Evolutionary conservation across 2,329 filamentous ascomycete species (phyloP).

Genomic region (Zasmidium citrigriseum): DNA sequence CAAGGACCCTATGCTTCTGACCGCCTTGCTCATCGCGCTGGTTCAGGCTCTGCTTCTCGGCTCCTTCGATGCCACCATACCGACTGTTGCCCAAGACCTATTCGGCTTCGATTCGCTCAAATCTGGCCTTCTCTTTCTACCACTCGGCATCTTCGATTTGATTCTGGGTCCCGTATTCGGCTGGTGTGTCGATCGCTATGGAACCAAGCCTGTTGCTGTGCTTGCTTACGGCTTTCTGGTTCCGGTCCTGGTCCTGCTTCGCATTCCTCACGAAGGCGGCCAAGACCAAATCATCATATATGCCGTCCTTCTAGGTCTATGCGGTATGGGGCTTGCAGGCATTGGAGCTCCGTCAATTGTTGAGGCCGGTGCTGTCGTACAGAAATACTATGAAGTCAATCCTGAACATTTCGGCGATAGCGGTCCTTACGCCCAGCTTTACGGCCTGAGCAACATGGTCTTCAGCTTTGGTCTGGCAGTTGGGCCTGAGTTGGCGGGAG

Average conservation of each 20-base stretch:
- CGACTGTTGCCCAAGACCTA: constrained; percentile 44
- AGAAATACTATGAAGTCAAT: constrained; percentile 58
- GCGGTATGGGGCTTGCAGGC: constrained; percentile 56
- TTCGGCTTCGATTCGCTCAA: constrained; percentile 49
- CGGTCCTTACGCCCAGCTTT: constrained; percentile 66
- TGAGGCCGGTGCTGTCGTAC: constrained; percentile 57
- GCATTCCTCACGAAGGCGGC: constrained; percentile 44
- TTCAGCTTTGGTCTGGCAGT: constrained; percentile 62
- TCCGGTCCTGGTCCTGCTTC: constrained; percentile 45
- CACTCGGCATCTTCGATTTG: constrained; percentile 47
- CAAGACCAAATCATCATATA: constrained; percentile 48
- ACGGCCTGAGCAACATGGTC: constrained; percentile 64
- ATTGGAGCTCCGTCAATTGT: constrained; percentile 59
- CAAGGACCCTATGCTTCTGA: constrained; percentile 42
- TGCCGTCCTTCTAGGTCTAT: constrained; percentile 47
- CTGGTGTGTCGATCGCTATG: constrained; percentile 49
- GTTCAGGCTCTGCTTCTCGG: constrained; percentile 46
- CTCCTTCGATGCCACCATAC: constrained; percentile 52
- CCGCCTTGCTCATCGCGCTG: constrained; percentile 43
- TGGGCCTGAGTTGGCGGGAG: constrained; percentile 60
- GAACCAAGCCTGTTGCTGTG: constrained; percentile 45
- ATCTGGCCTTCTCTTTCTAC: constrained; percentile 49
- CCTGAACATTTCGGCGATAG: constrained; percentile 57
- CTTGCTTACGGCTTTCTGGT: constrained; percentile 46
- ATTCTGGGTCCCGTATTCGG: constrained; percentile 50